Evolutionary conservation across 192 early-diverging fungal species (phyloP), one percentile per base, ranked within the genome.

Genomic region (Podila epigama): DNA sequence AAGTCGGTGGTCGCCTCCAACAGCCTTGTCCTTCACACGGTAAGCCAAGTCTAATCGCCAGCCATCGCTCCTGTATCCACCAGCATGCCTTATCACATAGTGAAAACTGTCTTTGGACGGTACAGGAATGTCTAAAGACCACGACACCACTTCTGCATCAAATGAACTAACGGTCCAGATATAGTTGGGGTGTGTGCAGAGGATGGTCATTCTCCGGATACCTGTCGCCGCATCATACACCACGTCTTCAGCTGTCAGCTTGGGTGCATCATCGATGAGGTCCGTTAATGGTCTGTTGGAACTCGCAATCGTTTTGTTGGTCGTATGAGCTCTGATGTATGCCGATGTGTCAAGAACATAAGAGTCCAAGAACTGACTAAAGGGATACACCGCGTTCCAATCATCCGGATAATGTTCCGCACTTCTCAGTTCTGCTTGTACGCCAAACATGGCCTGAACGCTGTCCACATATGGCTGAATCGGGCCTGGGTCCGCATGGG

Each of bases 121-220:
- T 6, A 81, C 56, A 20, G 62, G 60, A 22, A 81, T 66, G 0
- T 65, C 34, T 50, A 86, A 81, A 22, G 82, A 86, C 91, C 91
- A 92, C 10, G 69, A 69, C 5, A 85, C 50, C 3, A 93, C 81
- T 31, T 83, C 75, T 0, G 86, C 91, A 53, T 86, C 70, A 73
- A 93, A 93, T 1, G 79, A 64, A 13, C 89, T 75, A 8, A 91
- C 88, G 0, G 87, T 90, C 88, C 88, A 91, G 39, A 86, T 84
- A 53, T 86, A 88, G 28, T 79, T 62, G 2, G 82, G 80, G 27
- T 82, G 71, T 12, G 75, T 56, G 41, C 81, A 83, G 8, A 81
- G 34, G 15, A 90, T 50, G 3, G 80, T 58, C 29, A 92, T 67
- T 13, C 73, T 81, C 13, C 85, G 84, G 3, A 81, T 53, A 22